Conservation (phyloP, 208 protist genomes). For the Borovskyia barvae region DNA sequence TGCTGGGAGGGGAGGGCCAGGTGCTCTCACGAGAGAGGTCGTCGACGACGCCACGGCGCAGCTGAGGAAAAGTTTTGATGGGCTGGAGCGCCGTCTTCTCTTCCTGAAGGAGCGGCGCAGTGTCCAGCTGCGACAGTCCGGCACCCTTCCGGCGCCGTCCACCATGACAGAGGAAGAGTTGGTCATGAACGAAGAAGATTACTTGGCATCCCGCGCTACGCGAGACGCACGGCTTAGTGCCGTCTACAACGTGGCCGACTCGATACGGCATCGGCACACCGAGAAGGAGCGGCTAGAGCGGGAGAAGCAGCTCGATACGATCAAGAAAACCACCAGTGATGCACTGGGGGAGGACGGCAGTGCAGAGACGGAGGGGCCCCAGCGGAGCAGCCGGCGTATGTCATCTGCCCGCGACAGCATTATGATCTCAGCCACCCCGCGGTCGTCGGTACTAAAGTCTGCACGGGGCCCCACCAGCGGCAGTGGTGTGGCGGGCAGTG, state of each 20-base stretch:
- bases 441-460: slow-evolving; percentile 30
- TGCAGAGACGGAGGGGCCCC: neutral
- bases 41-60: slow-evolving; percentile 15
- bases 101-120: slow-evolving; percentile 33
- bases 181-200: slow-evolving; percentile 24
- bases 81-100: slow-evolving; percentile 45
- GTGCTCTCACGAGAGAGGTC: slow-evolving; percentile 4
- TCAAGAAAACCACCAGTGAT: slow-evolving; percentile 25
- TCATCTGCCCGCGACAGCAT: slow-evolving; percentile 10
- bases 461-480: slow-evolving; percentile 14
- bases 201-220: slow-evolving; percentile 18
- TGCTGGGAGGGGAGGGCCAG: slow-evolving; percentile 9
- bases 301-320: slow-evolving; percentile 26
- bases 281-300: slow-evolving; percentile 38
- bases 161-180: slow-evolving; percentile 20
- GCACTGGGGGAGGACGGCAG: slow-evolving; percentile 8
- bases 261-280: slow-evolving; percentile 22
- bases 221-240: slow-evolving; percentile 31
- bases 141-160: slow-evolving; percentile 22
- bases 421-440: slow-evolving; percentile 18
- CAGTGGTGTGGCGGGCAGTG: slow-evolving; percentile 2
- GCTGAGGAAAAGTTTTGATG: slow-evolving; percentile 29
- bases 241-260: slow-evolving; percentile 46
- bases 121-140: slow-evolving; percentile 26
- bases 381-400: slow-evolving; percentile 2